A percentile compares a stretch with the other conserved stretches of the same genome.
These are phyloP conservation scores for Cryptococcus neoformans DNA, from an alignment of 1,284 basidiomycete genomes.

Conservation along the genomic window DNA sequence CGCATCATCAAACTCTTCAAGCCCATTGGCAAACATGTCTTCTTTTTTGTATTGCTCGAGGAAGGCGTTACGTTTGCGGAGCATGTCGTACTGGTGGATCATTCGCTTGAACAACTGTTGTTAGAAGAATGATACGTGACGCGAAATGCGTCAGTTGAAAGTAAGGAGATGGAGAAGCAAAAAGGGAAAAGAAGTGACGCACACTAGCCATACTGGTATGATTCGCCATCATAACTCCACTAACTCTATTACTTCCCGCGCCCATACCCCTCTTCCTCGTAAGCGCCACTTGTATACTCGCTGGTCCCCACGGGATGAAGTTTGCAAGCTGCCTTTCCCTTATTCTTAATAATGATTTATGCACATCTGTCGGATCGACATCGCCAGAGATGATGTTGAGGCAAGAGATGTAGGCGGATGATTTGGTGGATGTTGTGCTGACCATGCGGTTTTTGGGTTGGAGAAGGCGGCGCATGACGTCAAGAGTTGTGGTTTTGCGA, in stretches of 20 bases:
- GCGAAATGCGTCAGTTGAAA: not conserved
- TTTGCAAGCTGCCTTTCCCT: conserved; percentile 94
- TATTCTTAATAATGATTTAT: conserved; percentile 95
- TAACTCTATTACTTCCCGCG: conserved; percentile 84
- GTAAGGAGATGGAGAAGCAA: not conserved
- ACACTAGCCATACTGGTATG: conserved; percentile 96
- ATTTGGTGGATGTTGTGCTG: conserved; percentile 86
- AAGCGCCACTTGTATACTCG: conserved; percentile 95
- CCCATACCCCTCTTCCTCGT: conserved; percentile 89
- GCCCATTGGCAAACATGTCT: conserved; percentile 82
- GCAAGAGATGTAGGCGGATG: conserved; percentile 94
- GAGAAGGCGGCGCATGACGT: conserved; percentile 96
- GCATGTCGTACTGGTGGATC: conserved; percentile 89
- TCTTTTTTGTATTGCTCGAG: conserved; percentile 98
- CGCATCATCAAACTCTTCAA: conserved; percentile 94
- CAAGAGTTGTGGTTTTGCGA: conserved; percentile 89
- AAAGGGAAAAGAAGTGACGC: conserved; percentile 46
- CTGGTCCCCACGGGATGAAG: conserved; percentile 99
- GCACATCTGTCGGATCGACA: conserved; percentile 96
- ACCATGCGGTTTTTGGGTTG: conserved; percentile 99
- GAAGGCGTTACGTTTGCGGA: conserved; percentile 89
- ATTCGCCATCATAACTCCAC: conserved; percentile 97
- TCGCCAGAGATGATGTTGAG: conserved; percentile 99
- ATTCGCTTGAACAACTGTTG: conserved; percentile 88
- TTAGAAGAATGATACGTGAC: not conserved